These are phyloP conservation scores for Rhizopus arrhizus DNA, from an alignment of 371 early-diverging fungal genomes.

Conservation along the genomic window DNA sequence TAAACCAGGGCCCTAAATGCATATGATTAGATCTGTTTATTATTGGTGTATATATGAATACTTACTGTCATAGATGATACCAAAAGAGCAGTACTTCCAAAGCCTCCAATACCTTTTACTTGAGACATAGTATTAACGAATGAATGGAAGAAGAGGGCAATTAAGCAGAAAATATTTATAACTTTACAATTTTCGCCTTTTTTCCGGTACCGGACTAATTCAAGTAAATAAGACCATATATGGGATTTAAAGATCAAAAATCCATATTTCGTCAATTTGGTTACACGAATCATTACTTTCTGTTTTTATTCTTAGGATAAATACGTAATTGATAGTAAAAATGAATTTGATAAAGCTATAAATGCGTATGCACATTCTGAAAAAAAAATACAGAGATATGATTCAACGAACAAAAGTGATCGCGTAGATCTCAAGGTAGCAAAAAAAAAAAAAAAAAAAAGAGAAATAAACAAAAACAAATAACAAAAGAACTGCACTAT, in stretches of 20 bases:
- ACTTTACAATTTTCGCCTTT: slow-evolving; percentile 11
- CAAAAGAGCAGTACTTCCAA: slow-evolving; percentile 41
- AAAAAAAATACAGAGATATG: too few relatives aligned
- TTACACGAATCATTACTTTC: too few relatives aligned
- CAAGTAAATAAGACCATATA: slow-evolving; percentile 24
- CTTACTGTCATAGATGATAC: slow-evolving; percentile 54
- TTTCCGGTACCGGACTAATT: slow-evolving; percentile 7
- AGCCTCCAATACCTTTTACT: slow-evolving; percentile 38
- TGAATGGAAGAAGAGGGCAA: background rate
- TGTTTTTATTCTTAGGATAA: too few relatives aligned
- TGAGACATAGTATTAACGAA: slow-evolving; percentile 10
- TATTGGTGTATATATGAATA: background rate
- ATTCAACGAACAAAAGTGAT: too few relatives aligned
- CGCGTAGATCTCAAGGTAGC: too few relatives aligned
- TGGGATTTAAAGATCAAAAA: slow-evolving; percentile 6
- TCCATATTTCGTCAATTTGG: too few relatives aligned
- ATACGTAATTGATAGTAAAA: too few relatives aligned
- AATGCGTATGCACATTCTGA: too few relatives aligned
- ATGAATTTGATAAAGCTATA: too few relatives aligned
- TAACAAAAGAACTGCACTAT: too few relatives aligned
- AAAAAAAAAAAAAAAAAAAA: too few relatives aligned
- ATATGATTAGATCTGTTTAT: background rate
- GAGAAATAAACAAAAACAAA: too few relatives aligned
- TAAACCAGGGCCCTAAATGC: slow-evolving; percentile 42
- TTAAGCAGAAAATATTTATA: slow-evolving; percentile 1